These are phyloP conservation scores for Chalara sp. DNA, from an alignment of 2,329 filamentous ascomycete genomes.

Conservation along the genomic window DNA sequence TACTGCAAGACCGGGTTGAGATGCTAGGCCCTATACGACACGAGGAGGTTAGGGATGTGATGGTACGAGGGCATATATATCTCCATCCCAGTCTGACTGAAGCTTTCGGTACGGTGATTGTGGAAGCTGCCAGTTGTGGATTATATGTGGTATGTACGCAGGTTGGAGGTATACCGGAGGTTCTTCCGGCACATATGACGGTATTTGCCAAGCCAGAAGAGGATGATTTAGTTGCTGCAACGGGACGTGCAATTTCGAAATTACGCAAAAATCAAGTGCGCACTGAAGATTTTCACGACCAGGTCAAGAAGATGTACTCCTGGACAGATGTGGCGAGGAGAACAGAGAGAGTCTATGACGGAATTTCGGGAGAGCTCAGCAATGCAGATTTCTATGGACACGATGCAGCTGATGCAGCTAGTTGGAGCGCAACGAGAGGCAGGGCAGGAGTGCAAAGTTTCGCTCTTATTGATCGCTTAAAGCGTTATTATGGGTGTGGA, in stretches of 20 bases:
- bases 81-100: slow-evolving; percentile 92
- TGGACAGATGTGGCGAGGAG: slow-evolving; percentile 94
- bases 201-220: slow-evolving; percentile 96
- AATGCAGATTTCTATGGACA: slow-evolving; percentile 87
- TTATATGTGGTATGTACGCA: slow-evolving; percentile 95
- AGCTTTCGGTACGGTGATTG: slow-evolving; percentile 95
- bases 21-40: slow-evolving; percentile 89
- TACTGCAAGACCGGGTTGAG: slow-evolving; percentile 87
- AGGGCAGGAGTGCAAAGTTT: slow-evolving; percentile 72
- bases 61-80: slow-evolving; percentile 95
- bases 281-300: slow-evolving; percentile 91
- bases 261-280: slow-evolving; percentile 80
- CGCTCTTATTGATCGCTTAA: slow-evolving; percentile 87
- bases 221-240: slow-evolving; percentile 86
- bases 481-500: slow-evolving; percentile 95
- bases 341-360: slow-evolving; percentile 91
- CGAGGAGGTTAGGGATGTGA: slow-evolving; percentile 94
- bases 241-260: slow-evolving; percentile 79
- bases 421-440: slow-evolving; percentile 65
- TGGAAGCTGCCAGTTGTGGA: slow-evolving; percentile 92
- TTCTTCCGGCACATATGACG: slow-evolving; percentile 93
- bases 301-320: slow-evolving; percentile 97
- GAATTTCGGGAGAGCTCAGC: slow-evolving; percentile 78
- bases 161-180: slow-evolving; percentile 94
- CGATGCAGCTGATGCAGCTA: slow-evolving; percentile 52